Evolutionary conservation across 108 stramenopile species (phyloP), one percentile per base, ranked within the genome.

Genomic region (Fistulifera pelliculosa): DNA sequence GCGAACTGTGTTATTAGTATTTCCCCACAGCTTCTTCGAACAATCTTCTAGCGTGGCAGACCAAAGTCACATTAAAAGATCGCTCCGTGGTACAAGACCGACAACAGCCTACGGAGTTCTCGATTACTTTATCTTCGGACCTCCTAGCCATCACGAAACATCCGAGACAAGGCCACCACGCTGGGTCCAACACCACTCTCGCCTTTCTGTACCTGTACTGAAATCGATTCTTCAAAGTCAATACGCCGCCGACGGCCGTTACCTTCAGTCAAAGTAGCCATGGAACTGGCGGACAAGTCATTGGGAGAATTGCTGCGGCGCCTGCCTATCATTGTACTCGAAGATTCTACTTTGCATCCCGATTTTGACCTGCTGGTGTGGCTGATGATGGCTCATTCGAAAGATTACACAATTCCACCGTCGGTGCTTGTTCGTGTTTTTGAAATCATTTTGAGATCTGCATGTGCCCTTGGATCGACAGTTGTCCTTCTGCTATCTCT

Each of bases 351-450:
- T 13, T 59, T 94, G 49, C 95, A 96, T 61, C 83, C 85, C 1
- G 79, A 86, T 27, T 70, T 85, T 47, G 71, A 80, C 0, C 61
- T 96, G n/a, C 45, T 94, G 21, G 78, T 81, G 1, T 96, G 93
- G 93, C 66, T 90, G 23, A 92, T 94, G 91, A 73, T 81, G 50
- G 93, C 95, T 1, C 74, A 81, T 19, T 79, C 77, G n/a, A 94
- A 96, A 65, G 81, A 57, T 10, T 75, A 43, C 47, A 23, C 25
- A 6, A 44, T 69, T 17, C 64, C 66, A 18, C 55, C 58, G 28
- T 56, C 62, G 23, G 38, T 62, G 7, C 14, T 54, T 1, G 23
- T 76, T 23, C 28, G 59, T 58, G 60, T 92, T 0, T 56, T 85
- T 40, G 66, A 66, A 31, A 78, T 82, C 31, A 78, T 88, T n/a